Evolutionary conservation across 352 stramenopile genomes (phyloP).

Genomic region (Phytophthora pistaciae): DNA sequence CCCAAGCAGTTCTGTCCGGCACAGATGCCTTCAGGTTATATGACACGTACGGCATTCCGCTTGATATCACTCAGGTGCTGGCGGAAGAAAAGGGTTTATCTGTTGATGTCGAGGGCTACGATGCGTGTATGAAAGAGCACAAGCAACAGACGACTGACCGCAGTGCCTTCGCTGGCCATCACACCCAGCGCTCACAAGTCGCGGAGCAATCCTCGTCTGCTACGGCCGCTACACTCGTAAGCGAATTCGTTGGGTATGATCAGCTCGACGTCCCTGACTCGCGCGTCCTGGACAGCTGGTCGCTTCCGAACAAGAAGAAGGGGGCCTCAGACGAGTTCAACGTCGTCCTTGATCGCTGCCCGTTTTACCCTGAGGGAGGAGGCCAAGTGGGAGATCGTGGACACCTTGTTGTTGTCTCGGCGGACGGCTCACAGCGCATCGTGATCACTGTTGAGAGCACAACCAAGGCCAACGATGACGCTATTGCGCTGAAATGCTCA

Average conservation of each 20-base stretch:
- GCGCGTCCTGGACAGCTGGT: slow-evolving; percentile 51
- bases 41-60: slow-evolving; percentile 80
- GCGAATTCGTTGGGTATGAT: slow-evolving; percentile 74
- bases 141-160: slow-evolving; percentile 57
- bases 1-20: slow-evolving; percentile 44
- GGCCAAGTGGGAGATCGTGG: slow-evolving; percentile 81
- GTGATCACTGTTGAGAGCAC: slow-evolving; percentile 51
- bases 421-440: slow-evolving; percentile 13
- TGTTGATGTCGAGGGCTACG: slow-evolving; percentile 67
- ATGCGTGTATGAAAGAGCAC: slow-evolving; percentile 56
- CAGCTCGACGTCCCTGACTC: slow-evolving; percentile 43
- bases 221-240: slow-evolving; percentile 13
- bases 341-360: slow-evolving; percentile 64
- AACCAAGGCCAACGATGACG: slow-evolving; percentile 48
- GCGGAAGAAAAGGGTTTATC: slow-evolving; percentile 64
- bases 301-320: slow-evolving; percentile 11
- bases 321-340: slow-evolving; percentile 31
- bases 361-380: slow-evolving; percentile 83
- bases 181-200: slow-evolving; percentile 22
- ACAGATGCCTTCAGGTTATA: slow-evolving; percentile 76
- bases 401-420: slow-evolving; percentile 34
- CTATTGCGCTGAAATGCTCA: slow-evolving; percentile 56
- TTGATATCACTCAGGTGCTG: slow-evolving; percentile 80
- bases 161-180: slow-evolving; percentile 46
- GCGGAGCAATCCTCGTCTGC: slow-evolving; percentile 7